Evolutionary conservation across 1,284 basidiomycete genomes (phyloP).

Genomic region (Blastosporella zonata): DNA sequence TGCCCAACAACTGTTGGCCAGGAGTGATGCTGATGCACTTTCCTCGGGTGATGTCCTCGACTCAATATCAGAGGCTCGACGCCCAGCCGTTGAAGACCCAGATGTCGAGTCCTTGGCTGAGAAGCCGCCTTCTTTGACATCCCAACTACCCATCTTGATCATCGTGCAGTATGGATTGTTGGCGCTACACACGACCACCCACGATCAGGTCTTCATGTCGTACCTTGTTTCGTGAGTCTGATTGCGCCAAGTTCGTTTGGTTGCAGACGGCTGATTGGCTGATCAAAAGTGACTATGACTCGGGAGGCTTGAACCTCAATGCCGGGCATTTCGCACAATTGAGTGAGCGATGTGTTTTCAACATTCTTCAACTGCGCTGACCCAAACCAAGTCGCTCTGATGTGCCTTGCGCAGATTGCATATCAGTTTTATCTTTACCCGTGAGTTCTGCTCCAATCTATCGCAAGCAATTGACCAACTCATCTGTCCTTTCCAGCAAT

Average conservation of each 20-base stretch:
- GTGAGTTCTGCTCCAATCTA: constrained; percentile 40
- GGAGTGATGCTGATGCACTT: constrained; percentile 35
- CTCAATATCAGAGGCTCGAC: constrained; percentile 51
- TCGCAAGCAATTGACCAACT: constrained; percentile 3
- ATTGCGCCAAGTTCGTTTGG: constrained; percentile 12
- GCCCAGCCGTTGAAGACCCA: constrained; percentile 22
- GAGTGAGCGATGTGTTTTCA: constrained; percentile 42
- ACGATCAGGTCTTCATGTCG: constrained; percentile 81
- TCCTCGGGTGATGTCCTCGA: constrained; percentile 39
- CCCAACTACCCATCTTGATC: constrained; percentile 65
- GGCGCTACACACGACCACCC: constrained; percentile 79
- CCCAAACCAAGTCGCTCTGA: constrained; percentile 59
- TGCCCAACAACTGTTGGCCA: constrained; percentile 54
- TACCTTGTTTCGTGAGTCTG: constrained; percentile 75
- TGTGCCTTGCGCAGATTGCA: constrained; percentile 79
- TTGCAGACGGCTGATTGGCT: constrained; percentile 7
- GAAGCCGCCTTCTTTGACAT: constrained; percentile 58
- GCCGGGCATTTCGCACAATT: constrained; percentile 81
- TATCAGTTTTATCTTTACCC: constrained; percentile 86
- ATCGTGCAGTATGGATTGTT: constrained; percentile 79
- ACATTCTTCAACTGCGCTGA: constrained; percentile 11
- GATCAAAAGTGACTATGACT: constrained; percentile 55
- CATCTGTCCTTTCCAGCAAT: constrained; percentile 31
- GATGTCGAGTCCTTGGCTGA: constrained; percentile 40
- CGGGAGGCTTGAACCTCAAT: constrained; percentile 73